phyloP scores from a whole-genome alignment of 2,329 filamentous ascomycete genomes.

The Fusarium penzigii region DNA sequence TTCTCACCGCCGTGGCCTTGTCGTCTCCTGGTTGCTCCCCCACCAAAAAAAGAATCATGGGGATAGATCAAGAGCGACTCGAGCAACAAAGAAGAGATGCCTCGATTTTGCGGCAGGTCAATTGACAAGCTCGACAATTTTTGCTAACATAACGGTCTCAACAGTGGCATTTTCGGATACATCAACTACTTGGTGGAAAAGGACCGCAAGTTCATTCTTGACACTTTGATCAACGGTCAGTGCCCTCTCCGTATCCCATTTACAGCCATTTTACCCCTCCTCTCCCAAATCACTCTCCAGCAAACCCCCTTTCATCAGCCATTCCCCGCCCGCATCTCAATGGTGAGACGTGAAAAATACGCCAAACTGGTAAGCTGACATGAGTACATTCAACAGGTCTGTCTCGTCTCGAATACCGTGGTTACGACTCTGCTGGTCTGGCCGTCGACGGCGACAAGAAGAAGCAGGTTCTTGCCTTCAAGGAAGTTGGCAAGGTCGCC shows the following conservation, averaged over 20 bases:
- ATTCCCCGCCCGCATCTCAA: constrained; percentile 26
- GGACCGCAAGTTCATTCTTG: constrained; percentile 93
- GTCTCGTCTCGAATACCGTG: constrained; percentile 94
- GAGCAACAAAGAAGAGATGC: constrained; percentile 1
- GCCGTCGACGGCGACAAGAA: constrained; percentile 98
- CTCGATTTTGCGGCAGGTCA: constrained; percentile 8
- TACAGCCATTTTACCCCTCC: constrained; percentile 2
- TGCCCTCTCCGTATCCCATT: constrained; percentile 20
- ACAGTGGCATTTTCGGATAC: constrained; percentile 94
- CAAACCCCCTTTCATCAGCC: constrained; percentile 20
- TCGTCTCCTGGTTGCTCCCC: constrained; percentile 18
- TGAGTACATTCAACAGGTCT: constrained; percentile 62
- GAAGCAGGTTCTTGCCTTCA: constrained; percentile 95
- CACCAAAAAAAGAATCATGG: too few species aligned
- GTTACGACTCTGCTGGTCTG: constrained; percentile 96
- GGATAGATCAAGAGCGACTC: too few species aligned
- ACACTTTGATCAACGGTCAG: constrained; percentile 94
- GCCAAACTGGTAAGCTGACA: constrained; percentile 32
- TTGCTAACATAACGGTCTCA: constrained; percentile 29
- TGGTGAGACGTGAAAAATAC: constrained; percentile 28
- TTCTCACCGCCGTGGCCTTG: constrained; percentile 8
- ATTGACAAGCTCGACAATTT: constrained; percentile 15
- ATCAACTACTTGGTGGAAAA: constrained; percentile 99
- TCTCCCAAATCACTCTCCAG: constrained; percentile 17
- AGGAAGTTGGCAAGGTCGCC: constrained; percentile 98